Percentiles rank a stretch among this genome's conserved stretches.
phyloP scores from a whole-genome alignment of 169 alveolate species.

The Plasmodium gallinaceum region DNA sequence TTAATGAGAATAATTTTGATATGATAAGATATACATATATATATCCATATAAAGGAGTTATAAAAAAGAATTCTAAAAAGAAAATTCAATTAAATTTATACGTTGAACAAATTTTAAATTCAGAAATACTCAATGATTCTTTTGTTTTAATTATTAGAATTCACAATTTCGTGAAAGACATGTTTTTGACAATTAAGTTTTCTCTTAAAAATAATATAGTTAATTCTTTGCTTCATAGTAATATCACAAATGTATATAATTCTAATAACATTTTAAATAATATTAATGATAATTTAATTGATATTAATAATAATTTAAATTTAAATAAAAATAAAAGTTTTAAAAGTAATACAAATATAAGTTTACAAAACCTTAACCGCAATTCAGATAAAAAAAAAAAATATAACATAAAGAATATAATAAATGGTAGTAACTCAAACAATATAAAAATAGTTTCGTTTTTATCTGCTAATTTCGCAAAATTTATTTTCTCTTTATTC shows the following conservation, averaged over 20 bases:
- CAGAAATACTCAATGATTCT: not conserved
- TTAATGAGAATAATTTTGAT: not conserved
- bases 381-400: not conserved
- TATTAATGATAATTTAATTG: not conserved
- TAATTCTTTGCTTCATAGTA: not conserved
- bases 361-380: not conserved
- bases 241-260: not conserved
- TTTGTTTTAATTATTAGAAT: conserved; percentile 19
- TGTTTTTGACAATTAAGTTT: conserved; percentile 14
- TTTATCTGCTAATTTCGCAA: conserved; percentile 10
- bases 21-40: conserved; percentile 16
- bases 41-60: conserved; percentile 38
- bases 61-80: conserved; percentile 12
- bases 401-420: not conserved
- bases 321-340: not conserved
- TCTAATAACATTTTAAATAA: not conserved
- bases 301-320: not conserved
- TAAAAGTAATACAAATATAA: not conserved
- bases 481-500: conserved; percentile 23
- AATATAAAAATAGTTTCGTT: not conserved
- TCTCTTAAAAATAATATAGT: conserved; percentile 4
- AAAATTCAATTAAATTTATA: conserved; percentile 22
- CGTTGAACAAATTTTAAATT: conserved; percentile 21
- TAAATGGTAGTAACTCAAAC: not conserved
- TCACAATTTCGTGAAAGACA: conserved; percentile 24